phyloP scores from a whole-genome alignment of 2,329 filamentous ascomycete genomes.

The Ascochyta lentis region DNA sequence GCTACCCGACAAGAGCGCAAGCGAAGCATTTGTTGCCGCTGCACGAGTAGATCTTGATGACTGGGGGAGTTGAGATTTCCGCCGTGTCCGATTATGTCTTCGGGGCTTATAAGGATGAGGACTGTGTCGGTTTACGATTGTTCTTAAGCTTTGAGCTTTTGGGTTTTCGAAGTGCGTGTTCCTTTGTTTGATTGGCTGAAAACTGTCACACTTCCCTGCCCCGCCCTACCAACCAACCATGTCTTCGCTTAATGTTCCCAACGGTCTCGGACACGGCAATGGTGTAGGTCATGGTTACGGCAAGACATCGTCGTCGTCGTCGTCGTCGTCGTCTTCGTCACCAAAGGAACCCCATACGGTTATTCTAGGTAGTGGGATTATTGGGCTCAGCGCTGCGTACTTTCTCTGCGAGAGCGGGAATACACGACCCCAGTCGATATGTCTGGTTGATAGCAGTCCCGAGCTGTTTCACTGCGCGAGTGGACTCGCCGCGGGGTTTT shows the following conservation, averaged over 20 bases:
- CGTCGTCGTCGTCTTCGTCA: neutral
- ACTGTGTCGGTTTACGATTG: no score
- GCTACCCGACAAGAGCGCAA: neutral
- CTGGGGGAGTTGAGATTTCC: neutral
- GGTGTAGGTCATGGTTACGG: neutral
- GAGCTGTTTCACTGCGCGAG: constrained; percentile 76
- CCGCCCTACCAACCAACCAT: neutral
- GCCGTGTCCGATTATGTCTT: neutral
- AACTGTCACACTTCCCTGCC: no score
- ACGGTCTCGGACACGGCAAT: neutral
- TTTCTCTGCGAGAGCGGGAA: constrained; percentile 63
- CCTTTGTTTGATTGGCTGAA: no score
- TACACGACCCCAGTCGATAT: constrained; percentile 56
- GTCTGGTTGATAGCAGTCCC: constrained; percentile 64
- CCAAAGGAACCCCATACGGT: constrained; percentile 30
- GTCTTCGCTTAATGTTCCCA: constrained; percentile 8
- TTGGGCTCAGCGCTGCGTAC: constrained; percentile 60
- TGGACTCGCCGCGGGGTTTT: constrained; percentile 75
- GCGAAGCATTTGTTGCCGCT: neutral
- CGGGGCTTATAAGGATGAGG: no score
- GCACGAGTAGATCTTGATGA: neutral
- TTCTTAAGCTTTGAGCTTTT: no score
- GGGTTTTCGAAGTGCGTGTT: no score
- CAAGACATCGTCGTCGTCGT: no score
- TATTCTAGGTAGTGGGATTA: constrained; percentile 55